A percentile compares a stretch with the other conserved stretches of the same genome.
These are phyloP conservation scores for Eucalyptus sp. DNA, from an alignment of 345 rosid genomes.

Conservation along the genomic window DNA sequence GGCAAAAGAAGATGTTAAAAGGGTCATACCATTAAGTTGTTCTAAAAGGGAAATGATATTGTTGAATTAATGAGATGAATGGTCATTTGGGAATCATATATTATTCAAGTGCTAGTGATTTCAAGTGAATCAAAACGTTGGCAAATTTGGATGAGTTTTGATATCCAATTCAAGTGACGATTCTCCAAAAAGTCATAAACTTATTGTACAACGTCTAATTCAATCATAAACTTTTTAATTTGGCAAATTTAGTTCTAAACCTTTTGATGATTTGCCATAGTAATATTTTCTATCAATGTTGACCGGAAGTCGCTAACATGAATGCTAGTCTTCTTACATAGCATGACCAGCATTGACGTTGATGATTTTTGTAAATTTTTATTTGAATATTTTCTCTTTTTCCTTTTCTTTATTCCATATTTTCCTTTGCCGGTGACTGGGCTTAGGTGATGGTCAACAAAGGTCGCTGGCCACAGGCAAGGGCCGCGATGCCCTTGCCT, in stretches of 20 bases:
- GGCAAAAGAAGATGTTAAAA: not conserved
- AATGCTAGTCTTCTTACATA: not conserved
- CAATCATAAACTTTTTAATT: not conserved
- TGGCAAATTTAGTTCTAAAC: too few relatives aligned
- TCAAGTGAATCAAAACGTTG: not conserved
- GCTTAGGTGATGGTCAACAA: not conserved
- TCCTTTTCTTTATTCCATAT: not conserved
- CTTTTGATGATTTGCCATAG: not conserved
- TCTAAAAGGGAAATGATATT: not conserved
- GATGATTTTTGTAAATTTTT: not conserved
- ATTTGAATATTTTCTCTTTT: not conserved
- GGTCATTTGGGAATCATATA: not conserved
- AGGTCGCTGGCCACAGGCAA: not conserved
- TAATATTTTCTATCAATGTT: not conserved
- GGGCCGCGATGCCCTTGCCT: not conserved
- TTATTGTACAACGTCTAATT: not conserved
- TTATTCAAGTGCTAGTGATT: not conserved
- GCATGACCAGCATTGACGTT: fast-evolving
- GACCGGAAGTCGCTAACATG: not conserved
- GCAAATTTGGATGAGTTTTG: not conserved
- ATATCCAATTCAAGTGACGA: not conserved
- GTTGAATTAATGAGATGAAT: not conserved
- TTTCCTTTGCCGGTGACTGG: not conserved
- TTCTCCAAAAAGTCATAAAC: not conserved
- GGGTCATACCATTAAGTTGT: not conserved